phyloP scores from a whole-genome alignment of 768 basidiomycete genomes.

The Mycena amicta region DNA sequence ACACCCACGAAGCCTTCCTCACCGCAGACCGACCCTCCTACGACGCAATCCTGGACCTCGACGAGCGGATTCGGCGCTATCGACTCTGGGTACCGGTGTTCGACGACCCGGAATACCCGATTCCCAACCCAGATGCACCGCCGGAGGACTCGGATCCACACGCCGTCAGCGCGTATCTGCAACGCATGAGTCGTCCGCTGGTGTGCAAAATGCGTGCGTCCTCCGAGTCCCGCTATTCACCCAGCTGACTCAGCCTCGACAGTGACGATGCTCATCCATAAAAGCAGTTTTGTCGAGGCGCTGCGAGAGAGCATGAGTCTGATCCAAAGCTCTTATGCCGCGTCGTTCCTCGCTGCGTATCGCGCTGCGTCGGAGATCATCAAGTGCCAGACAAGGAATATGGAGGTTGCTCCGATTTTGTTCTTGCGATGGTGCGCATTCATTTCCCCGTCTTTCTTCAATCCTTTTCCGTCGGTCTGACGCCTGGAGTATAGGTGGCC shows the following conservation, averaged over 20 bases:
- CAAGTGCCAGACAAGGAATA: conserved; percentile 28
- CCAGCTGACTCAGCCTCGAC: neutral
- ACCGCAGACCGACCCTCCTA: conserved; percentile 41
- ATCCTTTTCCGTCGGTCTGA: no score
- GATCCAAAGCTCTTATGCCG: conserved; percentile 46
- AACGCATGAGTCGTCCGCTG: conserved; percentile 32
- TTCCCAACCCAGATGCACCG: conserved; percentile 35
- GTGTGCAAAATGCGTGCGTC: conserved; percentile 33
- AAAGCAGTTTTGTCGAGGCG: conserved; percentile 48
- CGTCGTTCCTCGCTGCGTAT: conserved; percentile 50
- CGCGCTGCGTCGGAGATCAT: conserved; percentile 49
- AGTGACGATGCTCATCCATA: conserved; percentile 49
- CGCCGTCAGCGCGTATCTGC: no score
- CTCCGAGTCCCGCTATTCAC: neutral
- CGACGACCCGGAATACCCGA: conserved; percentile 27
- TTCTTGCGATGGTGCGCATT: conserved; percentile 38
- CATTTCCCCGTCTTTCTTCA: no score
- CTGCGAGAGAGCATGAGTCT: conserved; percentile 45
- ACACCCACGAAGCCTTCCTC: conserved; percentile 40
- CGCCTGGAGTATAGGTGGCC: no score
- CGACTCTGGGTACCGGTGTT: conserved; percentile 3
- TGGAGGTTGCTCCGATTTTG: conserved; percentile 20
- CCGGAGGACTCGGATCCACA: no score
- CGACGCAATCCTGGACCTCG: conserved; percentile 43
- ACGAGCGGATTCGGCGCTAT: conserved; percentile 37